Percentiles rank a stretch among this genome's conserved stretches.
These are phyloP conservation scores for Candida tammaniensis DNA, from an alignment of 805 yeast species.

Conservation along the genomic window DNA sequence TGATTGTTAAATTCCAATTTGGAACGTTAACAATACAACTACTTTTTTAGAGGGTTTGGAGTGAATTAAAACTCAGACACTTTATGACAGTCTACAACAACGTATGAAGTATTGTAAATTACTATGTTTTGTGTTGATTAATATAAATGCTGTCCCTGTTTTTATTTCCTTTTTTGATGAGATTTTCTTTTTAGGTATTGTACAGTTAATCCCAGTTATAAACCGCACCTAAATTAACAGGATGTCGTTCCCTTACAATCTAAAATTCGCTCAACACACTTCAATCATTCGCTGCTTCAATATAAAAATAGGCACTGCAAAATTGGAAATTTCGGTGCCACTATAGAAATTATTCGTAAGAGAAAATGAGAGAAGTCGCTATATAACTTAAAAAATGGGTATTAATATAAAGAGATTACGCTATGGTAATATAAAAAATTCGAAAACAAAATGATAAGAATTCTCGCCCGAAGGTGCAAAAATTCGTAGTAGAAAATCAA, in stretches of 20 bases:
- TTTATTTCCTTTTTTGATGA: neutral
- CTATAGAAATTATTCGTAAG: slow-evolving; percentile 3
- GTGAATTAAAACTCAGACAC: too few relatives aligned
- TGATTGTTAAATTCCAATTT: too few relatives aligned
- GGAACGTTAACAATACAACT: too few relatives aligned
- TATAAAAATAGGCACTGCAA: slow-evolving; percentile 3
- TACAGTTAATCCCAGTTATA: slow-evolving; percentile 7
- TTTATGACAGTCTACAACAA: too few relatives aligned
- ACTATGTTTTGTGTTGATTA: too few relatives aligned
- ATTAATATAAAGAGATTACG: slow-evolving; percentile 6
- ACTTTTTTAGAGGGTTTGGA: too few relatives aligned
- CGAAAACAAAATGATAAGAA: slow-evolving; percentile 2
- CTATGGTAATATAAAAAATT: slow-evolving; percentile 4
- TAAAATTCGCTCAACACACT: slow-evolving; percentile 5
- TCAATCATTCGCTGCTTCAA: slow-evolving; percentile 4
- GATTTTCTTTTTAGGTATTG: neutral
- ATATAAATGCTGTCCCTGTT: neutral
- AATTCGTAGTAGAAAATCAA: slow-evolving; percentile 5
- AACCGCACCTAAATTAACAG: slow-evolving; percentile 6
- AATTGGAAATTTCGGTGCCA: slow-evolving; percentile 4
- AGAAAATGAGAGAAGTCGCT: slow-evolving; percentile 5
- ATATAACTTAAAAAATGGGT: slow-evolving; percentile 4
- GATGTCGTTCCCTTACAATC: slow-evolving; percentile 5
- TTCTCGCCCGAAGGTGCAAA: slow-evolving; percentile 1
- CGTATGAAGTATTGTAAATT: too few relatives aligned